phyloP scores from a whole-genome alignment of 148 eudicot species.

The Talinum fruticosum region DNA sequence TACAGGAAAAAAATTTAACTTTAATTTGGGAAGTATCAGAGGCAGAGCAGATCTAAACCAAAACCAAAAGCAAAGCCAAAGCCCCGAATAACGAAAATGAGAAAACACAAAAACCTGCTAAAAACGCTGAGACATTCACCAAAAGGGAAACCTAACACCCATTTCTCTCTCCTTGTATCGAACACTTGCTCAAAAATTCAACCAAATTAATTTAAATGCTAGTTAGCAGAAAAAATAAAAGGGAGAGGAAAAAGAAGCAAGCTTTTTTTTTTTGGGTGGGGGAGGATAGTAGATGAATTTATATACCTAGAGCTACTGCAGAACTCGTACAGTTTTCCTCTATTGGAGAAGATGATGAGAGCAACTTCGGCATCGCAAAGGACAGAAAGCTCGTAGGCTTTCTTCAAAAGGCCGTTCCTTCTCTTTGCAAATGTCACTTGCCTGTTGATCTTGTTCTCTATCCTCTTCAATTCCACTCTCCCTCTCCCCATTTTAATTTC shows the following conservation, averaged over 20 bases:
- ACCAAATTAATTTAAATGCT: background rate
- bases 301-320: constrained; percentile 58
- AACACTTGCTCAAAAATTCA: background rate
- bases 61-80: background rate
- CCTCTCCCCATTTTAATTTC: constrained; percentile 66
- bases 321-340: constrained; percentile 57
- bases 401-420: constrained; percentile 60
- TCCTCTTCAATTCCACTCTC: constrained; percentile 58
- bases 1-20: background rate
- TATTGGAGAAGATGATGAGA: constrained; percentile 62
- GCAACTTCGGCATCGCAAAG: constrained; percentile 27
- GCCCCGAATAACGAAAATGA: background rate
- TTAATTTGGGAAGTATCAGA: background rate
- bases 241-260: background rate
- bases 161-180: constrained; percentile 8
- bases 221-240: background rate
- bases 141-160: constrained; percentile 42
- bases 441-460: constrained; percentile 63
- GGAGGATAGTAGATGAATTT: background rate
- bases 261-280: background rate
- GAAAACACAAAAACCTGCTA: constrained; percentile 31
- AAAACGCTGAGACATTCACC: constrained; percentile 59
- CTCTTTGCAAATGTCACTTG: constrained; percentile 67
- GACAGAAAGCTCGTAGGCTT: constrained; percentile 53
- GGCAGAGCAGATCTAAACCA: background rate